These are phyloP conservation scores for Alternaria hordeiaustralica DNA, from an alignment of 2,329 filamentous ascomycete species.

Conservation along the genomic window DNA sequence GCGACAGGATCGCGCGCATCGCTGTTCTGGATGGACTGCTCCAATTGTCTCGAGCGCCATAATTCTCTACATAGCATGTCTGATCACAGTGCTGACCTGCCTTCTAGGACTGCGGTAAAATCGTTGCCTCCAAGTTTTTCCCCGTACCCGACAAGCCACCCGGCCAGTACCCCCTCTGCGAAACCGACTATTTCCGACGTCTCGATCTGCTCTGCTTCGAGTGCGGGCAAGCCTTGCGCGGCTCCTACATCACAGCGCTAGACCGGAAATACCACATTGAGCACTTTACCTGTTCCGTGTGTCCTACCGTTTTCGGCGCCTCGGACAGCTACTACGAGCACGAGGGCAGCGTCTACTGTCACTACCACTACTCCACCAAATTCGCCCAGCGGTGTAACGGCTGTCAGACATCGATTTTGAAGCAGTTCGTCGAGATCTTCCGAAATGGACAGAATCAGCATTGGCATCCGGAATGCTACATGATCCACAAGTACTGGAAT, in stretches of 20 bases:
- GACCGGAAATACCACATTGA: constrained; percentile 97
- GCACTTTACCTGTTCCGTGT: constrained; percentile 97
- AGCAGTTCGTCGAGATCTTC: constrained; percentile 99
- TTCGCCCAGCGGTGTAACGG: constrained; percentile 97
- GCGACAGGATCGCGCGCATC: background rate
- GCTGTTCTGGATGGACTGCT: background rate
- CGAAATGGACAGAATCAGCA: constrained; percentile 98
- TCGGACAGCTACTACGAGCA: constrained; percentile 99
- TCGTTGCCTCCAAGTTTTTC: constrained; percentile 99
- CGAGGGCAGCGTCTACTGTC: constrained; percentile 93
- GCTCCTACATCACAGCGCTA: constrained; percentile 96
- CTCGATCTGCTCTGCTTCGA: constrained; percentile 90
- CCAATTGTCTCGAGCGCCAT: background rate
- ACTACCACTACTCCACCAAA: constrained; percentile 97
- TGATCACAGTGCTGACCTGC: constrained; percentile 7
- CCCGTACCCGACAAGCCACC: constrained; percentile 91
- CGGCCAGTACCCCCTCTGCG: constrained; percentile 91
- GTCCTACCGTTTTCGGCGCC: constrained; percentile 95
- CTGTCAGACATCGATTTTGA: constrained; percentile 94
- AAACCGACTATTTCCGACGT: constrained; percentile 94
- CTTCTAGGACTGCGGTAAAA: constrained; percentile 87
- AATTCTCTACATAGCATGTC: background rate
- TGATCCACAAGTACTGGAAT: constrained; percentile 99
- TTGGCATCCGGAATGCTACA: constrained; percentile 99
- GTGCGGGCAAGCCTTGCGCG: constrained; percentile 89